phyloP scores from a whole-genome alignment of 148 eudicot genomes.

The Amaranthus hypochondriacus region DNA sequence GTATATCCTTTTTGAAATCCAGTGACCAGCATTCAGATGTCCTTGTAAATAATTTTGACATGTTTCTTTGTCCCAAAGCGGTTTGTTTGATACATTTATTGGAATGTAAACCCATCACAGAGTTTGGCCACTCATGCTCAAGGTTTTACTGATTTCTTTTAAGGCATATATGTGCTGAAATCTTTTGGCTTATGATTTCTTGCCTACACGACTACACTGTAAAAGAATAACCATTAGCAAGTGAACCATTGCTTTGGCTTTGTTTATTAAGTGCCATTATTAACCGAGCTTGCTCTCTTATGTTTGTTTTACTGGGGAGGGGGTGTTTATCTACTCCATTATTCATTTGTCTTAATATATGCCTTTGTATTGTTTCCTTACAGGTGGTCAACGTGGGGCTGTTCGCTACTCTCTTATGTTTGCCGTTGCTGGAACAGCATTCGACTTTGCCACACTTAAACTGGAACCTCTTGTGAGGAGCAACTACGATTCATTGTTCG shows the following conservation, averaged over 20 bases:
- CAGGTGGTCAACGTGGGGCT: slow-evolving; percentile 76
- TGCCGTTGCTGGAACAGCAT: slow-evolving; percentile 68
- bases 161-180: no score
- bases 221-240: no score
- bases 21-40: not conserved
- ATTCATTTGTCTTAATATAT: not conserved
- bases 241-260: no score
- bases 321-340: not conserved
- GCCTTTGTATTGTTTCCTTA: slow-evolving; percentile 7
- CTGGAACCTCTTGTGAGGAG: slow-evolving; percentile 46
- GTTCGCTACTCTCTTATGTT: slow-evolving; percentile 65
- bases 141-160: no score
- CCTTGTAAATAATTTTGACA: not conserved
- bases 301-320: not conserved
- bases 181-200: no score
- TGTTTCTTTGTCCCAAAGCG: not conserved
- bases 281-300: not conserved
- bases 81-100: no score
- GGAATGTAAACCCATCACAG: no score
- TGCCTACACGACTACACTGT: no score
- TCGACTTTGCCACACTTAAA: slow-evolving; percentile 62
- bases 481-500: slow-evolving; percentile 37
- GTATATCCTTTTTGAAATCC: not conserved
- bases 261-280: no score
- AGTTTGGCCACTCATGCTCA: no score